A percentile compares a stretch with the other conserved stretches of the same genome.
phyloP scores from a whole-genome alignment of 768 basidiomycete species.

The Psilocybe cyanescens region DNA sequence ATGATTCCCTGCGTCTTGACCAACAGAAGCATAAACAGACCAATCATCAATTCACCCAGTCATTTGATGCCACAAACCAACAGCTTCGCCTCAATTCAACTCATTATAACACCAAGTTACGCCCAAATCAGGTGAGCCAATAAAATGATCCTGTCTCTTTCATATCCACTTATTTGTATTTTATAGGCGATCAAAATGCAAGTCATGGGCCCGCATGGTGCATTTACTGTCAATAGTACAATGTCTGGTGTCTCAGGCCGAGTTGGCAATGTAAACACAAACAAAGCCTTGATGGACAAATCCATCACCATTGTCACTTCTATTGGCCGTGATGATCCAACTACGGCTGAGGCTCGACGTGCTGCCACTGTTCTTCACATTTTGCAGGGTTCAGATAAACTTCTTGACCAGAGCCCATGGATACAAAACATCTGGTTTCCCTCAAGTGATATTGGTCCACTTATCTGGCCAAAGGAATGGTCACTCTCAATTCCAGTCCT shows the following conservation, averaged over 20 bases:
- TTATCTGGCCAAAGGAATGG: slow-evolving; percentile 48
- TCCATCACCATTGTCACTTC: slow-evolving; percentile 46
- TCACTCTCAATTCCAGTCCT: slow-evolving; percentile 1
- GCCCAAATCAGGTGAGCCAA: slow-evolving; percentile 39
- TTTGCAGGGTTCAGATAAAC: slow-evolving; percentile 41
- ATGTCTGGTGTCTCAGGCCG: slow-evolving; percentile 48
- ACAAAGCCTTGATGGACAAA: slow-evolving; percentile 28
- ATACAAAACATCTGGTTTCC: slow-evolving; percentile 53
- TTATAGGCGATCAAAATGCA: slow-evolving; percentile 33
- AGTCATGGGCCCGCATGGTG: slow-evolving; percentile 29
- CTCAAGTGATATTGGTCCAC: slow-evolving; percentile 23
- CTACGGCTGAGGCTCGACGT: slow-evolving; percentile 57
- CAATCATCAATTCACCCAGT: slow-evolving; percentile 44
- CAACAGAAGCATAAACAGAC: slow-evolving; percentile 47
- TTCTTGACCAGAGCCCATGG: slow-evolving; percentile 48
- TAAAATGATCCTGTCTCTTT: neutral
- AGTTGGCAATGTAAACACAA: slow-evolving; percentile 28
- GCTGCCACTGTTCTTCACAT: slow-evolving; percentile 43
- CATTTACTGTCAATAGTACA: slow-evolving; percentile 44
- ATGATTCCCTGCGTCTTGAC: slow-evolving; percentile 49
- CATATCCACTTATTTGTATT: neutral
- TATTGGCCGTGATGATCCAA: slow-evolving; percentile 58
- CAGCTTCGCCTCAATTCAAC: slow-evolving; percentile 33
- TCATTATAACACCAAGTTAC: slow-evolving; percentile 40
- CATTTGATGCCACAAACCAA: slow-evolving; percentile 14